Base-by-base conservation (phyloP, 805 yeast genomes). In the Candida xyloterini region DNA sequence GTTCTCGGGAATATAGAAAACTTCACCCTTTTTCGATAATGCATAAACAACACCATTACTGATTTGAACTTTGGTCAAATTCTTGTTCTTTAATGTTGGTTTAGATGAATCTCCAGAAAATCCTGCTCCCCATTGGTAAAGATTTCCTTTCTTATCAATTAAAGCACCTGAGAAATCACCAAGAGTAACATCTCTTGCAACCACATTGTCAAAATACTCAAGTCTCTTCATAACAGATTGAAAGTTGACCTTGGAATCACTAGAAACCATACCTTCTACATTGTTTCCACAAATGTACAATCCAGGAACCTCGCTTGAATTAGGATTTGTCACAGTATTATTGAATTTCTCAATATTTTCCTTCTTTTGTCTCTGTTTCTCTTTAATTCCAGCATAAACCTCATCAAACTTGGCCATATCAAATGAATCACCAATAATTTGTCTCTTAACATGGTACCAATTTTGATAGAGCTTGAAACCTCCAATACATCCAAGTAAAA, bases 61-160 rank as follows among this genome's bases (percentile, higher is more conserved):
- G 28, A 77, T 59, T 33, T 68, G 65, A 2, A 71, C 74, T 16
- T 65, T 56, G 1, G 40, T 46, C 21, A 83, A 54, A 7, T 71
- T 58, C 47, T 76, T 68, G 7, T 79, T 79, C 32, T 63, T 66
- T 13, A 82, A 45, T 2, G 78, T 62, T 15, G 62, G 55, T 25
- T 46, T 53, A 3, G 43, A 30, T 0, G 53, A 46, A 31, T 56
- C 55, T 4, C 56, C 61, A 16, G 41, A 44, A 27, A 56, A 60
- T 0, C 71, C 74, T 21, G 59, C 53, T n/a, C 79, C 78, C 85
- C 90, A 87, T 55, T 83, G 84, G 40, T 78, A 79, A 23, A 88
- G 68, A 52, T 83, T 75, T 14, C 97, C 98, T 11, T 73, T 74
- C 1, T 70, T 69, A 44, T 80, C 76, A 13, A 87, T 74, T 0